Percentiles rank a stretch among this genome's conserved stretches.
These are phyloP conservation scores for Colletotrichum costaricense DNA, from an alignment of 2,329 filamentous ascomycete genomes.

Conservation along the genomic window DNA sequence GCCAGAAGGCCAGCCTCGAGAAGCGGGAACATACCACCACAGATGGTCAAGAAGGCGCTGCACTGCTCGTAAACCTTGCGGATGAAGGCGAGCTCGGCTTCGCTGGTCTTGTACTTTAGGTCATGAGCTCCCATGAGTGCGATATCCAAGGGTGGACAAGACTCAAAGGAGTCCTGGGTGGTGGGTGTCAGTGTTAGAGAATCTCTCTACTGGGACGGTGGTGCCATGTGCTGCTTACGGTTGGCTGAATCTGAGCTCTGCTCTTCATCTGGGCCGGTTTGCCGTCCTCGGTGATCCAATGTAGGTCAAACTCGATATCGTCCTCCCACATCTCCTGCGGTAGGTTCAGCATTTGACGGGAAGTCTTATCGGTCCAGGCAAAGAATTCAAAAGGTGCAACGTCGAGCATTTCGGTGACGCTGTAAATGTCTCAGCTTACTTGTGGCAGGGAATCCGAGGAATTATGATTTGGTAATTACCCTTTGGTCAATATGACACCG, in stretches of 20 bases:
- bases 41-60: slow-evolving; percentile 52
- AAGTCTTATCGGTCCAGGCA: slow-evolving; percentile 31
- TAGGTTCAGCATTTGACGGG: slow-evolving; percentile 27
- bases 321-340: slow-evolving; percentile 25
- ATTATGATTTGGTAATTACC: slow-evolving; percentile 28
- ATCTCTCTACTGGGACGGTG: no score
- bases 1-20: slow-evolving; percentile 48
- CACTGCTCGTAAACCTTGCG: slow-evolving; percentile 48
- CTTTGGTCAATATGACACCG: slow-evolving; percentile 45
- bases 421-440: slow-evolving; percentile 28
- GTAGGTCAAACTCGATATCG: slow-evolving; percentile 44
- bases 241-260: slow-evolving; percentile 43
- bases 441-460: no score
- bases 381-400: slow-evolving; percentile 48
- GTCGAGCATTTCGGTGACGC: slow-evolving; percentile 47
- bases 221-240: slow-evolving; percentile 38
- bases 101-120: slow-evolving; percentile 42
- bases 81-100: slow-evolving; percentile 49
- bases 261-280: slow-evolving; percentile 39
- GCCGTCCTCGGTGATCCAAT: slow-evolving; percentile 48
- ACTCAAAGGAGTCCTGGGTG: slow-evolving; percentile 50
- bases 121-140: slow-evolving; percentile 52
- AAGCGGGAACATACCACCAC: slow-evolving; percentile 48
- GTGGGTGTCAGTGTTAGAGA: background rate
- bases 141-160: slow-evolving; percentile 53